Evolutionary conservation across 2,329 filamentous ascomycete species (phyloP), one percentile per base, ranked within the genome.

Genomic region (Leptographium lundbergii): DNA sequence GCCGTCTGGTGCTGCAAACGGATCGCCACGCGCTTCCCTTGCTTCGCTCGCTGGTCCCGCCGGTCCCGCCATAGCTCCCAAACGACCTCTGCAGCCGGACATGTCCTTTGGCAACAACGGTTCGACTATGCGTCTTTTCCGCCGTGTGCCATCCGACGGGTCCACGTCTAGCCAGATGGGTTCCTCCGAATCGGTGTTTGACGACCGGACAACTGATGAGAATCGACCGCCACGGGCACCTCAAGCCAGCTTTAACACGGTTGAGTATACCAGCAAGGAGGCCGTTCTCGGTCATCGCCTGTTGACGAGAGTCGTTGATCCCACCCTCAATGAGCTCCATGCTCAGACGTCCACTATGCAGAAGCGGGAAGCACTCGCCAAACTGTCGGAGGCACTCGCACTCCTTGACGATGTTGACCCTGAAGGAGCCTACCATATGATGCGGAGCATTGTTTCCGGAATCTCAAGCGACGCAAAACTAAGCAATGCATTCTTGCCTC

Each of bases 31-130:
- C 61, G 45, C 56, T 6, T 60, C 59, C 4, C 32, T 34, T 9
- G 32, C 32, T 34, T 36, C 34, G 4, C 39, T 60, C 7, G 19
- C 57, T 1, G 56, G 54, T 25, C 56, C n/a, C 14, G 52, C 25
- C 5, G 4, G 19, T n/a, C 70, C 48, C n/a, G 73, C 68, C 59
- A 68, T 73, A 63, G 77, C 77, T 2, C 71, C 82, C 1, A 91
- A 89, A 71, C 86, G 89, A 63, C 91, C 92, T 0, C 78, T 96
- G 2, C 90, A 91, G 59, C 81, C 94, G 1, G 90, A 97, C 67
- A 86, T 95, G 77, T 95, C 87, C 6, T 97, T 95, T 72, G 94
- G 92, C 57, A 97, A 97, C 71, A 88, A 86, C 9, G 89, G 89
- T 1, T 96, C 92, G 1, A 96, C 91, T 19, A 89, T 95, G 64